These are phyloP conservation scores for Geotrichum phurueaensis DNA, from an alignment of 1,139 yeast genomes.

Conservation along the genomic window DNA sequence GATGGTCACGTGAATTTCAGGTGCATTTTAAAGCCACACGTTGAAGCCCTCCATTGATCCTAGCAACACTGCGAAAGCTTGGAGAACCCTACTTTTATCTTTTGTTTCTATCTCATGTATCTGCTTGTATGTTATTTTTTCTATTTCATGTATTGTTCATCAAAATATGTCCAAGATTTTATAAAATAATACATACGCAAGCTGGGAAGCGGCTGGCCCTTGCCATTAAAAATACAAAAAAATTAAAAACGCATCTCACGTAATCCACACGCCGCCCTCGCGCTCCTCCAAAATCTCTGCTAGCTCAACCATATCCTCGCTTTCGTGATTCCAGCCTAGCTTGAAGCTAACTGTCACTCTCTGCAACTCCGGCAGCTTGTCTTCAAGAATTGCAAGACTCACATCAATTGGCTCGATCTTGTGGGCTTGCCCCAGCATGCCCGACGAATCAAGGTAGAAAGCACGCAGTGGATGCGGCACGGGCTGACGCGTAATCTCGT, in stretches of 20 bases:
- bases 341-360: slow-evolving; percentile 64
- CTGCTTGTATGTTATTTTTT: not conserved
- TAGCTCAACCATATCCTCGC: slow-evolving; percentile 61
- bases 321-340: slow-evolving; percentile 80
- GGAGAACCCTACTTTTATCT: too few relatives aligned
- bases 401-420: slow-evolving; percentile 84
- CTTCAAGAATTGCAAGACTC: slow-evolving; percentile 76
- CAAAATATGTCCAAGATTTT: not conserved
- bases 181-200: not conserved
- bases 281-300: slow-evolving; percentile 39
- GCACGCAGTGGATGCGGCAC: slow-evolving; percentile 54
- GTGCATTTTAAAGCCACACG: too few relatives aligned
- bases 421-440: slow-evolving; percentile 77
- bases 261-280: slow-evolving; percentile 34
- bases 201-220: not conserved
- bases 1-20: too few relatives aligned
- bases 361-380: slow-evolving; percentile 60
- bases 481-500: slow-evolving; percentile 20
- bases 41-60: too few relatives aligned
- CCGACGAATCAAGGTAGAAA: slow-evolving; percentile 74
- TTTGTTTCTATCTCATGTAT: not conserved
- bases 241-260: not conserved
- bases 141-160: not conserved
- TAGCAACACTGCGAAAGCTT: too few relatives aligned
- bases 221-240: not conserved